Percentiles rank a stretch among this genome's conserved stretches.
Conservation (phyloP, 768 basidiomycete species). For the Suillus weaverae region DNA sequence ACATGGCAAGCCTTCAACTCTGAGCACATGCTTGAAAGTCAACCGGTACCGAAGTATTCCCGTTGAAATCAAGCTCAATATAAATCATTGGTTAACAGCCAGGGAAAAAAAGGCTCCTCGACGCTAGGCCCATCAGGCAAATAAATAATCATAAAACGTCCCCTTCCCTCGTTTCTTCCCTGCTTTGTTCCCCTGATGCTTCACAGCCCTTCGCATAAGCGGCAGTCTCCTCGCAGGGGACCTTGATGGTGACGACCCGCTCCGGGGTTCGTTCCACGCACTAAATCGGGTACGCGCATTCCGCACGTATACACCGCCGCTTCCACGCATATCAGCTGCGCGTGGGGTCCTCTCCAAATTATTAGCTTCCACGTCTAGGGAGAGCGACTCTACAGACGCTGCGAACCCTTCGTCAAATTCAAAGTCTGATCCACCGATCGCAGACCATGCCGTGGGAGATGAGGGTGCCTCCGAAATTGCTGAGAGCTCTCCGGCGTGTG, state of each 20-base stretch:
- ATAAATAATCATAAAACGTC: slow-evolving; percentile 48
- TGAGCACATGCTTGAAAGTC: background rate
- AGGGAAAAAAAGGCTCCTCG: background rate
- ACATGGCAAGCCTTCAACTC: background rate
- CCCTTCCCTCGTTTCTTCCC: slow-evolving; percentile 16
- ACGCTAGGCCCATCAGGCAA: slow-evolving; percentile 30
- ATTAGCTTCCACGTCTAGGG: slow-evolving; percentile 30
- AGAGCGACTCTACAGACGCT: slow-evolving; percentile 35
- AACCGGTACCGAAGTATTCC: background rate
- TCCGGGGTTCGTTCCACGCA: slow-evolving; percentile 34
- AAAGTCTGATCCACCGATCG: slow-evolving; percentile 32
- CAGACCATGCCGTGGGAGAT: slow-evolving; percentile 39
- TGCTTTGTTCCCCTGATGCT: slow-evolving; percentile 18
- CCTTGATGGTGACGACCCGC: slow-evolving; percentile 54
- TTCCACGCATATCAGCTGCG: background rate
- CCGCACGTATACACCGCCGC: slow-evolving; percentile 20
- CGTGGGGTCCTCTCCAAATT: slow-evolving; percentile 1
- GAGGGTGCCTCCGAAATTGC: slow-evolving; percentile 31
- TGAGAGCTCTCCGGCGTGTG: slow-evolving; percentile 18
- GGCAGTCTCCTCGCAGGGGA: slow-evolving; percentile 47
- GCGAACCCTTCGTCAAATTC: slow-evolving; percentile 34
- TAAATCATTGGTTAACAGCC: background rate
- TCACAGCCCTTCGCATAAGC: slow-evolving; percentile 13
- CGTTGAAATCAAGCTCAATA: background rate
- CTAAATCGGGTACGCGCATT: slow-evolving; percentile 31